phyloP scores from a whole-genome alignment of 2,329 filamentous ascomycete genomes.

The Calonectria montana region DNA sequence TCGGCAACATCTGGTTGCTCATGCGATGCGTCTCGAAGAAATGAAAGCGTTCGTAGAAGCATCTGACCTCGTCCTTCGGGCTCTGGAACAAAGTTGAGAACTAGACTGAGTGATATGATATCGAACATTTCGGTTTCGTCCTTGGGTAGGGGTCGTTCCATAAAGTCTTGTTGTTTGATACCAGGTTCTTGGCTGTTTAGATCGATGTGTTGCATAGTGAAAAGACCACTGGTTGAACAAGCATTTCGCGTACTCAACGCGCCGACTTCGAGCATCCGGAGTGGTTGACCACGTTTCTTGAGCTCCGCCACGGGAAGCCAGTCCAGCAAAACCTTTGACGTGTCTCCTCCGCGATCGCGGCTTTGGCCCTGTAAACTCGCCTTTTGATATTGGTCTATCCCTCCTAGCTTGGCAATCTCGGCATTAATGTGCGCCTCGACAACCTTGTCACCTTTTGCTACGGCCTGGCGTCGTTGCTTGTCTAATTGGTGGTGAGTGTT shows the following conservation, averaged over 20 bases:
- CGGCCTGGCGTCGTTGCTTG: conserved; percentile 70
- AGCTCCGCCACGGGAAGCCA: conserved; percentile 62
- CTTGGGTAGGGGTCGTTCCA: conserved; percentile 81
- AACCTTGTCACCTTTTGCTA: conserved; percentile 60
- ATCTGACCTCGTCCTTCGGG: conserved; percentile 82
- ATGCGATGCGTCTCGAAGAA: conserved; percentile 61
- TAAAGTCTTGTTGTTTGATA: conserved; percentile 93
- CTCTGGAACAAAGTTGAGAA: conserved; percentile 93
- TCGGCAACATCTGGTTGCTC: conserved; percentile 34
- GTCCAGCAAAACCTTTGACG: conserved; percentile 71
- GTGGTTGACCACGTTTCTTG: conserved; percentile 38
- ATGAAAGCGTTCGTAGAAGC: conserved; percentile 80
- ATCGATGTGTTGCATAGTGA: conserved; percentile 87
- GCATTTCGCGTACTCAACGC: conserved; percentile 87
- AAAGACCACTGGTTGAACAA: conserved; percentile 77
- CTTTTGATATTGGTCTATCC: conserved; percentile 72
- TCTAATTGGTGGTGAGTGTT: conserved; percentile 74
- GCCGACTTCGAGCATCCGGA: conserved; percentile 88
- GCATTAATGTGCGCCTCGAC: conserved; percentile 59
- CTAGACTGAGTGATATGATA: conserved; percentile 89
- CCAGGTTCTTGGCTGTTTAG: conserved; percentile 85
- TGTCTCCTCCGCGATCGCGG: conserved; percentile 74
- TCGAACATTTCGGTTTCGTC: conserved; percentile 77
- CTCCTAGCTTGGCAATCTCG: conserved; percentile 69
- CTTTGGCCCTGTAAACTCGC: conserved; percentile 77